Percentiles rank a stretch among this genome's conserved stretches.
phyloP scores from a whole-genome alignment of 1,139 yeast genomes.

The Saccharomyces hybrid region DNA sequence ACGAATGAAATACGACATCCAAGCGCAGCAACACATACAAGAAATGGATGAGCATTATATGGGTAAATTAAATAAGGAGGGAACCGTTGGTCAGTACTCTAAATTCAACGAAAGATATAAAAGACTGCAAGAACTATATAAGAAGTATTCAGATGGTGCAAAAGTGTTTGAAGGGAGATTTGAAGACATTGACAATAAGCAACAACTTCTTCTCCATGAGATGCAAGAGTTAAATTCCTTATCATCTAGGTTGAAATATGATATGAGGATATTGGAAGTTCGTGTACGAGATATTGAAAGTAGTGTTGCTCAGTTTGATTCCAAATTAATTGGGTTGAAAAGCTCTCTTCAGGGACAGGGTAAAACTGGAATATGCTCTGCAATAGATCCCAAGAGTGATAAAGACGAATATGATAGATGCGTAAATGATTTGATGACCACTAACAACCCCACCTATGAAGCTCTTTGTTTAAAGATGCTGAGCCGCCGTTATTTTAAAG shows the following conservation, averaged over 20 bases:
- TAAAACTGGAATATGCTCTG: slow-evolving; percentile 10
- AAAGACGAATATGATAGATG: slow-evolving; percentile 18
- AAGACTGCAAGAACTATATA: slow-evolving; percentile 13
- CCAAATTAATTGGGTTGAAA: slow-evolving; percentile 36
- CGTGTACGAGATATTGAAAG: slow-evolving; percentile 79
- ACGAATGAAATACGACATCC: slow-evolving; percentile 6
- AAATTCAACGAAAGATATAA: slow-evolving; percentile 10
- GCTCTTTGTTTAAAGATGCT: slow-evolving; percentile 16
- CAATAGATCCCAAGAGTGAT: slow-evolving; percentile 13
- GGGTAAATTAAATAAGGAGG: slow-evolving; percentile 6
- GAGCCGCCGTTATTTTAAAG: slow-evolving; percentile 10
- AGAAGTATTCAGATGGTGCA: slow-evolving; percentile 32
- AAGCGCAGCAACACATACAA: slow-evolving; percentile 7
- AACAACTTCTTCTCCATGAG: slow-evolving; percentile 39
- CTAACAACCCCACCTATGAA: slow-evolving; percentile 14
- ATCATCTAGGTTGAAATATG: slow-evolving; percentile 73
- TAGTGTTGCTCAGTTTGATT: slow-evolving; percentile 46
- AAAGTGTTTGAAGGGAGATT: slow-evolving; percentile 33
- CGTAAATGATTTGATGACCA: slow-evolving; percentile 9
- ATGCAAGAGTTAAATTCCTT: slow-evolving; percentile 58
- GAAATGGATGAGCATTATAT: slow-evolving; percentile 9
- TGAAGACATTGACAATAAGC: slow-evolving; percentile 29
- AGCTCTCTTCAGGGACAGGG: slow-evolving; percentile 17
- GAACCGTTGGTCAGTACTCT: background rate
- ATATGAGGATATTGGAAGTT: slow-evolving; percentile 60